phyloP scores from a whole-genome alignment of 106 monocot genomes.

The Triglochin maritima region DNA sequence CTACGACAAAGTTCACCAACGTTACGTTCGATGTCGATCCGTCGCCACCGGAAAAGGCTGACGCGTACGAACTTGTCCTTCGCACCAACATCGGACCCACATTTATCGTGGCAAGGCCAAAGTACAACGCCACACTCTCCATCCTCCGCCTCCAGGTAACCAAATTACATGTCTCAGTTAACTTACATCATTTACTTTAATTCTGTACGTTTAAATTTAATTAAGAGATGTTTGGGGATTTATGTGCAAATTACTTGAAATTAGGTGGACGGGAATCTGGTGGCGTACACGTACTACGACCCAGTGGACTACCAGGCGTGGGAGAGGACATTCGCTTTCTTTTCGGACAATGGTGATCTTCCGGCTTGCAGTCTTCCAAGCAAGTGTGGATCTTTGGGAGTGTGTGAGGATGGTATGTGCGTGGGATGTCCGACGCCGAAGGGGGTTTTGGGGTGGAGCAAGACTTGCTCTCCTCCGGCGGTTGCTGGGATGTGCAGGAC shows the following conservation, averaged over 20 bases:
- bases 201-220: not conserved
- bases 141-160: slow-evolving; percentile 11
- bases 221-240: too few relatives aligned
- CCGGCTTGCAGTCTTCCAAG: slow-evolving; percentile 28
- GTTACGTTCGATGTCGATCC: not conserved
- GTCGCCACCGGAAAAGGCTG: not conserved
- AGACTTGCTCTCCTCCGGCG: slow-evolving; percentile 13
- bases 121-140: slow-evolving; percentile 18
- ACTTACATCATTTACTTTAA: too few relatives aligned
- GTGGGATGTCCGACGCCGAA: slow-evolving; percentile 38
- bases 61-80: not conserved
- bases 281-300: slow-evolving; percentile 11
- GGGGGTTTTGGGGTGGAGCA: slow-evolving; percentile 44
- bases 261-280: slow-evolving; percentile 7
- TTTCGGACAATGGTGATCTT: slow-evolving; percentile 7
- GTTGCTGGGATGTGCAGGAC: not conserved
- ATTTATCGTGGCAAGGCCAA: slow-evolving; percentile 2
- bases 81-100: not conserved
- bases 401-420: slow-evolving; percentile 51
- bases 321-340: slow-evolving; percentile 9
- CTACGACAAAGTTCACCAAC: not conserved
- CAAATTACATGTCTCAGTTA: too few relatives aligned
- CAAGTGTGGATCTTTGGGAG: slow-evolving; percentile 35
- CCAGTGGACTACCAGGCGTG: slow-evolving; percentile 2
- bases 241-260: too few relatives aligned